These are phyloP conservation scores for Melampsora americana DNA, from an alignment of 1,284 basidiomycete species.

Conservation along the genomic window DNA sequence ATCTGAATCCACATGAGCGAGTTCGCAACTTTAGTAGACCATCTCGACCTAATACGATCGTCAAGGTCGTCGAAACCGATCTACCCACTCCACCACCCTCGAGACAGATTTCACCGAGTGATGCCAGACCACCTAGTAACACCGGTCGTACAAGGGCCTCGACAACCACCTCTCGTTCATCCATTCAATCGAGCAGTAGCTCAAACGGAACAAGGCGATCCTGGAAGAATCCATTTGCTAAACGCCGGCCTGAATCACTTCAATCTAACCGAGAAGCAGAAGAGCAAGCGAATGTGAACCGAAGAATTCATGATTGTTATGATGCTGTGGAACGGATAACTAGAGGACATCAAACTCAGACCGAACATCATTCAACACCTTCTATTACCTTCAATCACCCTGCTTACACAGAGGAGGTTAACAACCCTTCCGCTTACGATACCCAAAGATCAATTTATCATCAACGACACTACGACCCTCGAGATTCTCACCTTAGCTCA, in stretches of 20 bases:
- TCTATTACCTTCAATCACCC: slow-evolving; percentile 6
- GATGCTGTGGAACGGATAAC: neutral
- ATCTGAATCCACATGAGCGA: neutral
- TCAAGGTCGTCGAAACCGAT: neutral
- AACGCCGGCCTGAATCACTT: neutral
- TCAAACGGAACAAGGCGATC: slow-evolving; percentile 17
- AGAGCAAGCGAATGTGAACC: neutral
- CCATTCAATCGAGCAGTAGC: slow-evolving; percentile 15
- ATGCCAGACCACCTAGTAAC: neutral
- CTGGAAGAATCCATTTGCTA: slow-evolving; percentile 29
- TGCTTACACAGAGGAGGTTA: no score
- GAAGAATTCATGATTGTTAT: neutral
- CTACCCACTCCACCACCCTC: slow-evolving; percentile 19
- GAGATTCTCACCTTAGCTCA: no score
- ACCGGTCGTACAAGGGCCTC: neutral
- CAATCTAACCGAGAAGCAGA: neutral
- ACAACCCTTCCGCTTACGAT: neutral
- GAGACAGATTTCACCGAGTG: slow-evolving; percentile 9
- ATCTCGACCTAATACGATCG: neutral
- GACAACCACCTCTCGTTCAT: neutral
- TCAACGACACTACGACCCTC: no score
- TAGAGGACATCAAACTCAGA: neutral
- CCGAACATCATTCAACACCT: neutral
- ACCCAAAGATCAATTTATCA: neutral
- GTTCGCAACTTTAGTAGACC: slow-evolving; percentile 31